Percentiles rank a stretch among this genome's conserved stretches.
phyloP scores from a whole-genome alignment of 192 early-diverging fungal species.

The Martensiomyces pterosporus region DNA sequence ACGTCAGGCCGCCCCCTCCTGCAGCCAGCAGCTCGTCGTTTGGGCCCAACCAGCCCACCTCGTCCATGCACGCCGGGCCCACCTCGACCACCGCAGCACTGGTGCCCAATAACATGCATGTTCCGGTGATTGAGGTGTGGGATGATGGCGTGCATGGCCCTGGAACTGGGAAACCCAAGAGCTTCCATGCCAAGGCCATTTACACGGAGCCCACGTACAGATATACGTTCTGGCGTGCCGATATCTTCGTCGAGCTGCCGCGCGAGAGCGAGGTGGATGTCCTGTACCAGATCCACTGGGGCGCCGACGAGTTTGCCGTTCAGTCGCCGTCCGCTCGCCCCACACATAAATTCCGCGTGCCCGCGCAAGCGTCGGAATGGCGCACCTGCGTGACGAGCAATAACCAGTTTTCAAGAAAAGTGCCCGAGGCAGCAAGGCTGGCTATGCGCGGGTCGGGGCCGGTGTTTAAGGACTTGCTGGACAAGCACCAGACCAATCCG shows the following conservation, averaged over 20 bases:
- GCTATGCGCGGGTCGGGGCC: slow-evolving; percentile 38
- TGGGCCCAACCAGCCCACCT: slow-evolving; percentile 8
- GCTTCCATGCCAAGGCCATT: slow-evolving; percentile 26
- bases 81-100: slow-evolving; percentile 5
- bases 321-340: slow-evolving; percentile 34
- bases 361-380: slow-evolving; percentile 48
- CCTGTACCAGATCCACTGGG: slow-evolving; percentile 43
- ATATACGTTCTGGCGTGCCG: slow-evolving; percentile 50
- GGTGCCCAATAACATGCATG: slow-evolving; percentile 17
- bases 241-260: slow-evolving; percentile 29
- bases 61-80: slow-evolving; percentile 28
- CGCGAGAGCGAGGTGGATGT: slow-evolving; percentile 38
- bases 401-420: slow-evolving; percentile 26
- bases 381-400: slow-evolving; percentile 47
- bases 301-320: slow-evolving; percentile 34
- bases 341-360: slow-evolving; percentile 39
- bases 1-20: slow-evolving; percentile 9
- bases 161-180: slow-evolving; percentile 46
- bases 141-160: slow-evolving; percentile 48
- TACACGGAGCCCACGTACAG: slow-evolving; percentile 48
- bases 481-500: slow-evolving; percentile 58
- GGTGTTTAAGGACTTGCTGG: slow-evolving; percentile 52
- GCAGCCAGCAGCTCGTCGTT: slow-evolving; percentile 2
- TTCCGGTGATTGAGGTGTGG: slow-evolving; percentile 40
- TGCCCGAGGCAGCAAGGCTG: slow-evolving; percentile 26